A percentile compares a stretch with the other conserved stretches of the same genome.
These are phyloP conservation scores for Calonectria pseudoreteaudii DNA, from an alignment of 2,329 filamentous ascomycete species.

Conservation along the genomic window DNA sequence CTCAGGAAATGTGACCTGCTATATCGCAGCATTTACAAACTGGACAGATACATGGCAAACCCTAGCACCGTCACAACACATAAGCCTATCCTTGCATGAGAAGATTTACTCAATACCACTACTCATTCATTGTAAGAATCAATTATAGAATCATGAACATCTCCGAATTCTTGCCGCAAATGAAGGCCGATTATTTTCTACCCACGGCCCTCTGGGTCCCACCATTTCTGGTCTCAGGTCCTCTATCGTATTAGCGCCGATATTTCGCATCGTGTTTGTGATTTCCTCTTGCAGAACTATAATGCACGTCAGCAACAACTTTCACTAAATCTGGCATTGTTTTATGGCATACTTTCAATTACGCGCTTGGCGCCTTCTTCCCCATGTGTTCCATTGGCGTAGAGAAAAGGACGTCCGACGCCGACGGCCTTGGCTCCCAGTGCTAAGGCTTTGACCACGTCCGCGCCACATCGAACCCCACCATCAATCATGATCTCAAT, in stretches of 20 bases:
- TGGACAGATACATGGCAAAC: no score
- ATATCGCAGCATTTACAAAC: no score
- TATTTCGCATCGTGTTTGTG: neutral
- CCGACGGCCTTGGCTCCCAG: constrained; percentile 19
- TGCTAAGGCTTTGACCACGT: constrained; percentile 21
- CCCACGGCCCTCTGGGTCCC: neutral
- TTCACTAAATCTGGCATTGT: neutral
- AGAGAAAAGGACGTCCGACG: constrained; percentile 13
- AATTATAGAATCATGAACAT: no score
- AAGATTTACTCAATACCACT: no score
- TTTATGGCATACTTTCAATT: neutral
- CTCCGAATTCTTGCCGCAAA: neutral
- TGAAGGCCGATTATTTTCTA: neutral
- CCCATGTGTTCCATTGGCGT: neutral
- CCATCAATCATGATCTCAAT: constrained; percentile 15
- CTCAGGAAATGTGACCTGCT: no score
- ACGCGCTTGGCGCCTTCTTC: neutral
- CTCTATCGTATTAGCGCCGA: neutral
- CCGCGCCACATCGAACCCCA: constrained; percentile 10
- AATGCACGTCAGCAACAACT: neutral
- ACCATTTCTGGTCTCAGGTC: neutral
- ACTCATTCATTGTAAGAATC: no score
- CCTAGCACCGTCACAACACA: no score
- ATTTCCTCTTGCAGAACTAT: neutral
- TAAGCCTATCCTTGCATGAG: no score